Conservation (phyloP, 306 rosid species). For the Cicer bijugum region DNA sequence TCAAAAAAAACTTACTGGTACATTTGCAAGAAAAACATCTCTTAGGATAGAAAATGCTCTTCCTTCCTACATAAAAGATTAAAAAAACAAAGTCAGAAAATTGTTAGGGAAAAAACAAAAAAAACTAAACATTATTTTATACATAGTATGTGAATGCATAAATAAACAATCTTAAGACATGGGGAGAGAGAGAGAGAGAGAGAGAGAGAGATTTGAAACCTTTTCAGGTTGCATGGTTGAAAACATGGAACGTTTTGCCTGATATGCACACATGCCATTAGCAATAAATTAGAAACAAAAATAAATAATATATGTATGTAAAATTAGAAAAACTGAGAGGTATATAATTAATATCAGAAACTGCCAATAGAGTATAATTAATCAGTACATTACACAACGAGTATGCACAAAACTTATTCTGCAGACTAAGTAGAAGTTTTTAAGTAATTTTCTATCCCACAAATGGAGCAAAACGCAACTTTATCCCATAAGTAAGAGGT, state of each 20-base stretch:
- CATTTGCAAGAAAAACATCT: constrained; percentile 81
- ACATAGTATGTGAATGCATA: constrained; percentile 38
- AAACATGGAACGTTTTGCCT: constrained; percentile 60
- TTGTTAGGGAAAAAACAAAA: constrained; percentile 29
- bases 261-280: constrained; percentile 45
- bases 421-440: not conserved
- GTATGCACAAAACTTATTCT: constrained; percentile 8
- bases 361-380: not conserved
- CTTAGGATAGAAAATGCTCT: constrained; percentile 62
- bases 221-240: constrained; percentile 48
- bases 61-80: constrained; percentile 58
- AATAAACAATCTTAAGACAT: not conserved
- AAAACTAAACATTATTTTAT: constrained; percentile 11
- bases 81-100: constrained; percentile 31
- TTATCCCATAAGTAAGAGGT: not conserved
- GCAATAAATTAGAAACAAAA: constrained; percentile 23
- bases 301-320: constrained; percentile 19
- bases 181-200: not conserved
- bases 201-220: constrained; percentile 53
- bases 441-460: not conserved
- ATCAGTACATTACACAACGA: constrained; percentile 24
- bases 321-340: constrained; percentile 20
- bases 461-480: not conserved
- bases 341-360: constrained; percentile 33
- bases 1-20: constrained; percentile 62